phyloP scores from a whole-genome alignment of 192 early-diverging fungal species.

The Backusella mclennaniae region DNA sequence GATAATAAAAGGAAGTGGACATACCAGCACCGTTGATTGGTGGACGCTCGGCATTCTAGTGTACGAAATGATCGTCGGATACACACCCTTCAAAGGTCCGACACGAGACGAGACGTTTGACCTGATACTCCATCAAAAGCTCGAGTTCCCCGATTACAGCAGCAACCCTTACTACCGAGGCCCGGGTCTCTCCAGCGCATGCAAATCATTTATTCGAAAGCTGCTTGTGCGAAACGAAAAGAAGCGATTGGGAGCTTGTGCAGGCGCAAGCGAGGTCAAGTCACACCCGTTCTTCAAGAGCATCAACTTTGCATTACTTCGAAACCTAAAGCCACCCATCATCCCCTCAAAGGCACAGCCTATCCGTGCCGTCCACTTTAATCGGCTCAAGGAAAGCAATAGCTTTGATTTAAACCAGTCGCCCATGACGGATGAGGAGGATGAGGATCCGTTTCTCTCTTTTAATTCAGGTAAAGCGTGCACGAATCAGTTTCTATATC shows the following conservation, averaged over 20 bases:
- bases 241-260: conserved; percentile 79
- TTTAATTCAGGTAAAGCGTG: conserved; percentile 49
- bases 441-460: conserved; percentile 47
- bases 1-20: conserved; percentile 40
- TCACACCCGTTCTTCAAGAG: conserved; percentile 86
- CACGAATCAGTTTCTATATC: neutral
- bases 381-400: conserved; percentile 59
- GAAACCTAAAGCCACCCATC: conserved; percentile 83
- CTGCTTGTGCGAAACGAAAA: conserved; percentile 92
- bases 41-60: conserved; percentile 73
- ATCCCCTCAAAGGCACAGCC: conserved; percentile 50
- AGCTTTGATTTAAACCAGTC: conserved; percentile 61
- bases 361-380: conserved; percentile 54
- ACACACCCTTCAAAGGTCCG: conserved; percentile 68
- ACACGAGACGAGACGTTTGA: conserved; percentile 62
- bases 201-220: conserved; percentile 80
- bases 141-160: conserved; percentile 61
- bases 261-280: conserved; percentile 95
- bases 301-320: conserved; percentile 90
- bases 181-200: conserved; percentile 23
- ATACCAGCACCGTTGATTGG: conserved; percentile 58
- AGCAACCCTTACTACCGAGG: conserved; percentile 14
- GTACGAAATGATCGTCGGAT: conserved; percentile 70
- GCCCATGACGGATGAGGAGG: neutral
- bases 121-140: conserved; percentile 79